Evolutionary conservation across 768 basidiomycete genomes (phyloP), one percentile per base, ranked within the genome.

Genomic region (Pisolithus marmoratus): DNA sequence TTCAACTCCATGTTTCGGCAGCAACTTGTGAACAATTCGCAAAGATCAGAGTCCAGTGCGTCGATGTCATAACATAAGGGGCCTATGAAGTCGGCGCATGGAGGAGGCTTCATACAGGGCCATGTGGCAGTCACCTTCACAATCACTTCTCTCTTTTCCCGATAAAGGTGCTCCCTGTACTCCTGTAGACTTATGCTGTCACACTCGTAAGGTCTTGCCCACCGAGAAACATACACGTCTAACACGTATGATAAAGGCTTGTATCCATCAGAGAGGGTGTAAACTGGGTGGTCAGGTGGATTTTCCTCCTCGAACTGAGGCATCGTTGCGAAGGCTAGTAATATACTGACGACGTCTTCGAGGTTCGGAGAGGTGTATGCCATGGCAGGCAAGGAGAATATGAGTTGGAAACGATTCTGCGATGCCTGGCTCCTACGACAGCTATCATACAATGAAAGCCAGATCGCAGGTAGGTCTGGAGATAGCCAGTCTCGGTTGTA

Each of bases 301-400:
- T 50, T 8, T 23, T 53, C 56, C 1, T 4, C 19, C 23, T 31
- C 7, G 47, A 63, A 52, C 2, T 38, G 43, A 5, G 58, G n/a
- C 8, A 55, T 44, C 3, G 58, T 44, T 0, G 56, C 59, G 47
- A 73, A 69, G 2, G 74, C 64, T 11, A 76, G 41, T 2, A 74
- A 48, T 1, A 60, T 60, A 0, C 65, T 58, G 17, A 70, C 55
- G 31, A 70, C 58, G 4, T 50, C 48, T 2, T 31, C 23, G 2
- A 42, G 29, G 0, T 51, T 11, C 2, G 58, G 37, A 1, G 62
- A 63, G 5, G 47, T 37, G 55, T 69, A 73, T 12, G 55, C 62
- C 61, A 72, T 62, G 1, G 69, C 60, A 4, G 69, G 56, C 2
- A 73, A 55, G 5, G 63, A 59, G 48, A 74, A 74, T 8, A 60